Evolutionary conservation across 257 asterid species (phyloP).

Genomic region (Solanum habrochaites): DNA sequence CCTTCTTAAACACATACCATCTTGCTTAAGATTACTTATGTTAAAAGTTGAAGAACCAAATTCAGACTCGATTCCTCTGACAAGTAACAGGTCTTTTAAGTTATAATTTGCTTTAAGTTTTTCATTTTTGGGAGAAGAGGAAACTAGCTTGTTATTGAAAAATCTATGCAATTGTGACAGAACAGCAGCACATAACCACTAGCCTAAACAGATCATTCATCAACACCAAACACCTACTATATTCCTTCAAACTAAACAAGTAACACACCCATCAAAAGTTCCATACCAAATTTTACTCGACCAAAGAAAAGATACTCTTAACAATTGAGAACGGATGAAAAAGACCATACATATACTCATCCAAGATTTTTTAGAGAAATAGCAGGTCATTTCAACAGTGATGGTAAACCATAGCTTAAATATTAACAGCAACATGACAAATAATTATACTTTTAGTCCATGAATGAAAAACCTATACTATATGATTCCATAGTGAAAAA

Average conservation of each 20-base stretch:
- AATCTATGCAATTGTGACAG: background rate
- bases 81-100: background rate
- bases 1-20: background rate
- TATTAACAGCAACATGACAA: background rate
- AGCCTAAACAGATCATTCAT: background rate
- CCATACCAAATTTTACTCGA: background rate
- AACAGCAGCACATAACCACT: background rate
- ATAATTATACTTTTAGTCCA: background rate
- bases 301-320: background rate
- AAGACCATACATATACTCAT: background rate
- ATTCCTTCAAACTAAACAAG: background rate
- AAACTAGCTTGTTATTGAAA: background rate
- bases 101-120: background rate
- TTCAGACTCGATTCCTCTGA: background rate
- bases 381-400: background rate
- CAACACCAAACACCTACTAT: background rate
- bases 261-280: background rate
- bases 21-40: background rate
- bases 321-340: background rate
- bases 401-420: background rate
- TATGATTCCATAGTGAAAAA: background rate
- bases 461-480: background rate
- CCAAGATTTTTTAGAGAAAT: background rate
- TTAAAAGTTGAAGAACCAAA: background rate
- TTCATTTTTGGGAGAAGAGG: background rate